Evolutionary conservation across 2,329 filamentous ascomycete genomes (phyloP).

Genomic region (Diaporthe humulicola): DNA sequence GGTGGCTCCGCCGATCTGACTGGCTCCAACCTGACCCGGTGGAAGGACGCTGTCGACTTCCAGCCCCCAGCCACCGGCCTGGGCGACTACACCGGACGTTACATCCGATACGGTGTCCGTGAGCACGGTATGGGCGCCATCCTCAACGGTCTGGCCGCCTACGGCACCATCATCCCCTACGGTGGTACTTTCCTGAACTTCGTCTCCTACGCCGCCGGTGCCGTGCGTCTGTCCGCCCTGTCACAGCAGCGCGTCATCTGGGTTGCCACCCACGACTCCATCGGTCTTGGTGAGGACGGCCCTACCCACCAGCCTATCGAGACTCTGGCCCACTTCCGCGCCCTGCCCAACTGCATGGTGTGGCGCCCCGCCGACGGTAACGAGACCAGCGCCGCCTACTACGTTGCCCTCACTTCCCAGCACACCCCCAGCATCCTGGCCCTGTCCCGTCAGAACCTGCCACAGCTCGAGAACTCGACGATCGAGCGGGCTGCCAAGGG

Average conservation of each 20-base stretch:
- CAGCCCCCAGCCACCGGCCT: slow-evolving; percentile 89
- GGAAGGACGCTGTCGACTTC: slow-evolving; percentile 98
- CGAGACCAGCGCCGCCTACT: slow-evolving; percentile 98
- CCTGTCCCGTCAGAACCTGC: slow-evolving; percentile 97
- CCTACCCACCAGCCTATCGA: slow-evolving; percentile 99
- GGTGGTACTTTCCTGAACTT: slow-evolving; percentile 99
- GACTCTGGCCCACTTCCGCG: slow-evolving; percentile 98
- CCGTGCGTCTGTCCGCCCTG: slow-evolving; percentile 92
- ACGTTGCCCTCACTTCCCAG: slow-evolving; percentile 90
- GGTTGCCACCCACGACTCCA: slow-evolving; percentile 98
- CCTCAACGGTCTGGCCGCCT: slow-evolving; percentile 95
- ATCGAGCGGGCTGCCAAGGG: slow-evolving; percentile 93
- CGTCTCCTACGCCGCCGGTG: slow-evolving; percentile 95
- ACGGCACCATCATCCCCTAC: slow-evolving; percentile 94
- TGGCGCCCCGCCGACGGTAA: slow-evolving; percentile 99
- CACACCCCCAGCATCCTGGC: slow-evolving; percentile 93
- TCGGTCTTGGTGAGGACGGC: slow-evolving; percentile 98
- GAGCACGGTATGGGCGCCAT: slow-evolving; percentile 94
- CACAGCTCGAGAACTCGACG: slow-evolving; percentile 94
- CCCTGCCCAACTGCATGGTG: slow-evolving; percentile 98
- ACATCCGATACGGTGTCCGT: slow-evolving; percentile 92
- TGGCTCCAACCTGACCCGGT: slow-evolving; percentile 97
- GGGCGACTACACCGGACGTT: slow-evolving; percentile 91
- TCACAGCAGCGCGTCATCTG: slow-evolving; percentile 93
- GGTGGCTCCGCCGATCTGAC: slow-evolving; percentile 98